These are phyloP conservation scores for Aegilops sharonensis DNA, from an alignment of 176 grass and related monocot genomes.

Conservation along the genomic window DNA sequence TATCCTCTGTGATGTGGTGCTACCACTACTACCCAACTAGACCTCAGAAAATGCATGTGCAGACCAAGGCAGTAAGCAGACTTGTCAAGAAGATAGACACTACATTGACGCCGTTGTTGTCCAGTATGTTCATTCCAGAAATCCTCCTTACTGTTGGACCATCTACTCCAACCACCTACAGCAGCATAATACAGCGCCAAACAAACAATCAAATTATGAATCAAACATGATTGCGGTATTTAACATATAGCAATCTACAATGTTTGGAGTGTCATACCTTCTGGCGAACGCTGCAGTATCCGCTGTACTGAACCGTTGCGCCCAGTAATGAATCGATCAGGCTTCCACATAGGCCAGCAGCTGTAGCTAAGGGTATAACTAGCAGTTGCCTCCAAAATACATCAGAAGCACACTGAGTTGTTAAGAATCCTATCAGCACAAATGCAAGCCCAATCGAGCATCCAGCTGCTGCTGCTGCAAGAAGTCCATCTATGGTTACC, in stretches of 20 bases:
- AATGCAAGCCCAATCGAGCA: conserved; percentile 80
- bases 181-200: conserved; percentile 3
- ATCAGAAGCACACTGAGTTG: conserved; percentile 56
- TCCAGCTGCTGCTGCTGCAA: conserved; percentile 74
- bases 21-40: background rate
- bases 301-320: conserved; percentile 83
- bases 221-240: background rate
- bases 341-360: conserved; percentile 74
- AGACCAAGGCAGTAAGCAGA: conserved; percentile 52
- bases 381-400: conserved; percentile 61
- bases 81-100: conserved; percentile 68
- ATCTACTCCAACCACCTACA: conserved; percentile 69
- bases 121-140: conserved; percentile 79
- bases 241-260: background rate
- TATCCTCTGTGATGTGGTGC: conserved; percentile 1
- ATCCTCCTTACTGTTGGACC: conserved; percentile 70
- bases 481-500: conserved; percentile 66
- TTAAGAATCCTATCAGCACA: conserved; percentile 71
- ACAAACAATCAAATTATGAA: conserved; percentile 4
- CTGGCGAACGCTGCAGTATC: conserved; percentile 70
- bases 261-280: conserved; percentile 52
- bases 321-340: conserved; percentile 87
- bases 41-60: conserved; percentile 66
- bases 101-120: conserved; percentile 82
- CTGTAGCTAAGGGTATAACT: conserved; percentile 74